phyloP scores from a whole-genome alignment of 2,329 filamentous ascomycete species.

The Lasiodiplodia hormozganensis region DNA sequence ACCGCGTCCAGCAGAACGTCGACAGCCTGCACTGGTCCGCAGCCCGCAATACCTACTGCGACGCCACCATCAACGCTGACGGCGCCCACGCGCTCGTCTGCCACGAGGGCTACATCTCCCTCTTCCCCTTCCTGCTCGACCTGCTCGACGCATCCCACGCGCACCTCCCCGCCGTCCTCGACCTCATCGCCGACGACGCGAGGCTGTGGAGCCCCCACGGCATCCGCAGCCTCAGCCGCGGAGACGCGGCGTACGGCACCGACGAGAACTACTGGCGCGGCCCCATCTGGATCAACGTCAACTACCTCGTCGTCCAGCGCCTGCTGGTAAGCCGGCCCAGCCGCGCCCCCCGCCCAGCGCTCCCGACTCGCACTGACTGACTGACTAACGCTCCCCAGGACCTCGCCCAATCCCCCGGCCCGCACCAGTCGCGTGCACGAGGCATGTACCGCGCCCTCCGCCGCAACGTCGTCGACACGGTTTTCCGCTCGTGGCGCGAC shows the following conservation, averaged over 20 bases:
- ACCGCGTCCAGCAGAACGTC: conserved; percentile 83
- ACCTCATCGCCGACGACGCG: conserved; percentile 79
- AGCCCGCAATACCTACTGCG: conserved; percentile 82
- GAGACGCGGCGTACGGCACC: conserved; percentile 80
- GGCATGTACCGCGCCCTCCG: conserved; percentile 80
- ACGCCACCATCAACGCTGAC: conserved; percentile 92
- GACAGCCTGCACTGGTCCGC: conserved; percentile 93
- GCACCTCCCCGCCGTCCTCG: conserved; percentile 75
- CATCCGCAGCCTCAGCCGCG: conserved; percentile 84
- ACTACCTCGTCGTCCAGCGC: conserved; percentile 81
- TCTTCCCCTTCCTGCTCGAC: conserved; percentile 91
- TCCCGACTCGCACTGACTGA: too few relatives aligned
- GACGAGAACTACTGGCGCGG: conserved; percentile 97
- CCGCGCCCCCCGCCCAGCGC: too few relatives aligned
- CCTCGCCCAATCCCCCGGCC: conserved; percentile 65
- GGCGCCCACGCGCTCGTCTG: conserved; percentile 92
- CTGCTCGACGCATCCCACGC: conserved; percentile 73
- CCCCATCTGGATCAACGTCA: conserved; percentile 93
- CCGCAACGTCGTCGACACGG: conserved; percentile 84
- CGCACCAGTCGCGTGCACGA: conserved; percentile 71
- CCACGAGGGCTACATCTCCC: conserved; percentile 93
- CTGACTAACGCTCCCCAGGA: conserved; percentile 52
- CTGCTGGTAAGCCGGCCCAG: conserved; percentile 64
- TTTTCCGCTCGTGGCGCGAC: conserved; percentile 84
- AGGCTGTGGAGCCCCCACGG: conserved; percentile 89